Evolutionary conservation across 768 basidiomycete species (phyloP).

Genomic region (Boletus sp.): DNA sequence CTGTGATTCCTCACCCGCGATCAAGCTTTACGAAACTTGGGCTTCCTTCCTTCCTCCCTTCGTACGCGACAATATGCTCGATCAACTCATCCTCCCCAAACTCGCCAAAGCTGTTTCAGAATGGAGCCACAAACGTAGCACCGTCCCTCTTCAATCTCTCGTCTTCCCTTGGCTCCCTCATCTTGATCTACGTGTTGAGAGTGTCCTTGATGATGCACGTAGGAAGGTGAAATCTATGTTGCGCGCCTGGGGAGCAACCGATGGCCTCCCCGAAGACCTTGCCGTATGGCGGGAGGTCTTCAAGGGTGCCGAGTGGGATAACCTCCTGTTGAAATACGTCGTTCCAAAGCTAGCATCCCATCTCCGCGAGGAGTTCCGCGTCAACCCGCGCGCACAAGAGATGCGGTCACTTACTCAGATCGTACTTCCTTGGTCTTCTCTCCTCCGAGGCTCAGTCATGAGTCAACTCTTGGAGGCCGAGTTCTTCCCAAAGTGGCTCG

Average conservation of each 20-base stretch:
- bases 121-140: conserved; percentile 68
- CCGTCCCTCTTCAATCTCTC: conserved; percentile 65
- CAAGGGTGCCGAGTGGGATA: conserved; percentile 81
- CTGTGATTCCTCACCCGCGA: conserved; percentile 64
- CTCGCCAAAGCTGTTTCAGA: conserved; percentile 77
- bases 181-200: conserved; percentile 78
- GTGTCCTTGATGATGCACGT: conserved; percentile 81
- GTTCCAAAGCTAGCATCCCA: conserved; percentile 85
- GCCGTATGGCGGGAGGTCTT: conserved; percentile 85
- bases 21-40: conserved; percentile 88
- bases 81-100: conserved; percentile 94
- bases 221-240: conserved; percentile 81
- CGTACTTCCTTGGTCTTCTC: conserved; percentile 72
- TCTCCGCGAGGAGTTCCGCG: conserved; percentile 78
- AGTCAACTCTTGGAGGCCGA: conserved; percentile 83
- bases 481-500: conserved; percentile 98
- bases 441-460: conserved; percentile 74
- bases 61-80: conserved; percentile 91
- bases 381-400: conserved; percentile 90
- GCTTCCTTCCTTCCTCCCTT: conserved; percentile 82
- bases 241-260: conserved; percentile 67
- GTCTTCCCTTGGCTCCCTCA: conserved; percentile 97
- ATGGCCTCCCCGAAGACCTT: conserved; percentile 75
- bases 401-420: conserved; percentile 70
- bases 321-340: conserved; percentile 83